A percentile compares a stretch with the other conserved stretches of the same genome.
These are phyloP conservation scores for Cystobasidium pallidum DNA, from an alignment of 1,284 basidiomycete genomes.

Conservation along the genomic window DNA sequence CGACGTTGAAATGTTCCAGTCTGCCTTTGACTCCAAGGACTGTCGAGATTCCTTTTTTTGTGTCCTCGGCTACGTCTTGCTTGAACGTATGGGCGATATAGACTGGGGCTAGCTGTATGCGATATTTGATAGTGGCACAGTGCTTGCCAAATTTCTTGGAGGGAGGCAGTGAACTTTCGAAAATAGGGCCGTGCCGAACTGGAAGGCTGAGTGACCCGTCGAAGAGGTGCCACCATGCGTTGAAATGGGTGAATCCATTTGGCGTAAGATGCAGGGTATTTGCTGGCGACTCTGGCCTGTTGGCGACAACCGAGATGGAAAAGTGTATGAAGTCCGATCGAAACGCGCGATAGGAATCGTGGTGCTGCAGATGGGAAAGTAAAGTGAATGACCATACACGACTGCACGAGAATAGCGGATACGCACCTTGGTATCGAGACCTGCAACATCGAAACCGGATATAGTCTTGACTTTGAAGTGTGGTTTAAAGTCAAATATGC, in stretches of 20 bases:
- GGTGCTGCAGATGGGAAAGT: conserved; percentile 47
- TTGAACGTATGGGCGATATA: conserved; percentile 87
- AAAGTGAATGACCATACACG: conserved; percentile 50
- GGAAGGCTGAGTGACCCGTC: conserved; percentile 78
- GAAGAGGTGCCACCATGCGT: conserved; percentile 87
- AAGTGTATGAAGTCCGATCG: conserved; percentile 94
- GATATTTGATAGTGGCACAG: conserved; percentile 90
- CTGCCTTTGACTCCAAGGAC: conserved; percentile 82
- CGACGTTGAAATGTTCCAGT: conserved; percentile 79
- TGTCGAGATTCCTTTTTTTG: conserved; percentile 75
- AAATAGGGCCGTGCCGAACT: conserved; percentile 81
- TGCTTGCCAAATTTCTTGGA: conserved; percentile 89
- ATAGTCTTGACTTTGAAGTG: conserved; percentile 78
- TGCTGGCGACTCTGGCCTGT: conserved; percentile 55
- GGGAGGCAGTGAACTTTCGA: conserved; percentile 69
- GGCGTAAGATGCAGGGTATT: conserved; percentile 89
- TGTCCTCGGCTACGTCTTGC: conserved; percentile 74
- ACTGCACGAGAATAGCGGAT: not conserved
- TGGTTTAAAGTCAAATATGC: conserved; percentile 77
- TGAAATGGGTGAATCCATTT: conserved; percentile 85
- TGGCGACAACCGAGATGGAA: conserved; percentile 81
- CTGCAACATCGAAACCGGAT: conserved; percentile 55
- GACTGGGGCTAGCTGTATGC: conserved; percentile 74
- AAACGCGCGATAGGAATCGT: conserved; percentile 86
- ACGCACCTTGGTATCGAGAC: conserved; percentile 16